Conservation (phyloP, 202 grass and related monocot species). For the Panicum virgatum region DNA sequence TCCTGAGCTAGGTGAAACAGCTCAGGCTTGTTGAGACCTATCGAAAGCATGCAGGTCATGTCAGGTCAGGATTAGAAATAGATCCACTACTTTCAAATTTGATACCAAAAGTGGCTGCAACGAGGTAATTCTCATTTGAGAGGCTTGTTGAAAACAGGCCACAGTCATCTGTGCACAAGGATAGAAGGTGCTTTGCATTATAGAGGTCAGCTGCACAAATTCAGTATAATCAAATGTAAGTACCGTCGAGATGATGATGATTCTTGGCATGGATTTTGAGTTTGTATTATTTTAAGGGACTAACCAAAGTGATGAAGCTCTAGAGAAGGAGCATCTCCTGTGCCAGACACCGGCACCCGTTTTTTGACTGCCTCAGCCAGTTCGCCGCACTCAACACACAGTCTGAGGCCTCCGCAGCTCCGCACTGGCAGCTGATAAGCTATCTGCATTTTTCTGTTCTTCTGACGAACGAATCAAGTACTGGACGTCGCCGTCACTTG, state of each 20-base stretch:
- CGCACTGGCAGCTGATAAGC: too few relatives aligned
- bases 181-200: conserved; percentile 71
- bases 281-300: background rate
- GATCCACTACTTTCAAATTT: background rate
- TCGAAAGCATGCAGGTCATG: background rate
- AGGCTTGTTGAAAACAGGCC: conserved; percentile 87
- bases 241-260: conserved; percentile 5
- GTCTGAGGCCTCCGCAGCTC: too few relatives aligned
- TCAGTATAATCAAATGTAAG: conserved; percentile 9
- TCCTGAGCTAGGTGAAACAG: conserved; percentile 68
- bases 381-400: background rate
- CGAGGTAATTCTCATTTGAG: conserved; percentile 85
- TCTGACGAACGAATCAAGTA: background rate
- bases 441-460: background rate
- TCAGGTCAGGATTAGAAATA: background rate
- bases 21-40: conserved; percentile 78
- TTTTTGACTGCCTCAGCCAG: background rate
- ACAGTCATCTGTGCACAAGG: conserved; percentile 84
- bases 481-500: background rate
- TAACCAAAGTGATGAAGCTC: too few relatives aligned
- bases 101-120: conserved; percentile 67
- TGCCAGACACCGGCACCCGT: too few relatives aligned
- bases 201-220: conserved; percentile 75
- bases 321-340: too few relatives aligned
- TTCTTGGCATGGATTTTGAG: background rate